These are phyloP conservation scores for Penicillium sp. DNA, from an alignment of 2,329 filamentous ascomycete species.

Conservation along the genomic window DNA sequence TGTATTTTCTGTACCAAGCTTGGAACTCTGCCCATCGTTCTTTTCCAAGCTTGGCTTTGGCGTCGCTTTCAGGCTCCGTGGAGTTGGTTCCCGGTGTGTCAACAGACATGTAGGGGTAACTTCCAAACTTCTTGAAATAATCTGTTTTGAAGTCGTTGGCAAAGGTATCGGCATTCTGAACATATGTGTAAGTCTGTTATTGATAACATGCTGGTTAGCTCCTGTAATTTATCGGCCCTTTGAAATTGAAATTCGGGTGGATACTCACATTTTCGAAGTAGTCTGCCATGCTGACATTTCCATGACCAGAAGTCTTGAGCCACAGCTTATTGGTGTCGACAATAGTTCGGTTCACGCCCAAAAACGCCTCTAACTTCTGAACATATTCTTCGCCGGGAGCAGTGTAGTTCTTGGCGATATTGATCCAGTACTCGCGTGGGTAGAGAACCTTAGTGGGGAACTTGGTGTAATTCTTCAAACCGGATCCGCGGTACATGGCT, in stretches of 20 bases:
- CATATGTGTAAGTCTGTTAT: neutral
- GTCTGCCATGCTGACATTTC: neutral
- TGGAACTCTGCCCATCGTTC: neutral
- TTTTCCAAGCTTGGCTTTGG: neutral
- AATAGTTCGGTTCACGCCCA: neutral
- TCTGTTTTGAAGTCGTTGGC: neutral
- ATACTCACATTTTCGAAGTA: neutral
- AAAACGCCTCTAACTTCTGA: neutral
- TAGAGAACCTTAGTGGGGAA: conserved; percentile 28
- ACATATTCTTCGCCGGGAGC: neutral
- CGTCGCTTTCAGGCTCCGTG: neutral
- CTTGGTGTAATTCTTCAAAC: conserved; percentile 31
- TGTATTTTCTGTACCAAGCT: neutral
- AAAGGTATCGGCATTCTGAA: neutral
- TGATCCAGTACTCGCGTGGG: neutral
- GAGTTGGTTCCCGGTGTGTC: neutral
- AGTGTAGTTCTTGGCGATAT: neutral
- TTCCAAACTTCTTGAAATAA: neutral
- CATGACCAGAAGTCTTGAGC: neutral
- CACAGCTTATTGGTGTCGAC: neutral
- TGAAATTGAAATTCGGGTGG: neutral
- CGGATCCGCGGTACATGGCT: conserved; percentile 45
- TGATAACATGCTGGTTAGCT: neutral
- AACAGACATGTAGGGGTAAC: neutral
- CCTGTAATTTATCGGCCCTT: too few relatives aligned